These are phyloP conservation scores for Pogostemon cablin DNA, from an alignment of 257 asterid species.

Conservation along the genomic window DNA sequence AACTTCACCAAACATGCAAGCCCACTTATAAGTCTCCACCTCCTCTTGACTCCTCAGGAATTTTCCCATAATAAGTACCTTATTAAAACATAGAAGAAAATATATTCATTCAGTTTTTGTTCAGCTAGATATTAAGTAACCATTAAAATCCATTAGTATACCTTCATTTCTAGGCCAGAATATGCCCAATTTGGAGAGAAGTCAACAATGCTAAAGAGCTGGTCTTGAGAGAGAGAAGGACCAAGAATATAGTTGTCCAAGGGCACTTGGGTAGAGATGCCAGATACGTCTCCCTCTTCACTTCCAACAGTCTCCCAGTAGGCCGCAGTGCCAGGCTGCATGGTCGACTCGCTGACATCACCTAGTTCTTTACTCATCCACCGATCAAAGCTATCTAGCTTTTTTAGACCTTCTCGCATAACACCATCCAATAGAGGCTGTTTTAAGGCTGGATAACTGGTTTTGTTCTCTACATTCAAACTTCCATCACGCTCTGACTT, in stretches of 20 bases:
- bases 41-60: slow-evolving; percentile 66
- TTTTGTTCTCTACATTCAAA: slow-evolving; percentile 47
- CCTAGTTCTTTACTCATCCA: slow-evolving; percentile 97
- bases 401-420: slow-evolving; percentile 66
- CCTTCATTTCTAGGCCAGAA: slow-evolving; percentile 78
- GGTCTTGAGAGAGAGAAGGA: slow-evolving; percentile 88
- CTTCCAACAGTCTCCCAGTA: slow-evolving; percentile 80
- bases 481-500: slow-evolving; percentile 47
- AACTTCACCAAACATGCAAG: slow-evolving; percentile 94
- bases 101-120: neutral
- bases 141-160: slow-evolving; percentile 36
- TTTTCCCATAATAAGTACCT: slow-evolving; percentile 78
- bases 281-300: slow-evolving; percentile 70
- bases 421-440: slow-evolving; percentile 74
- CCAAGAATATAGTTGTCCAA: slow-evolving; percentile 64
- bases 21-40: slow-evolving; percentile 70
- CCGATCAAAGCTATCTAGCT: slow-evolving; percentile 96
- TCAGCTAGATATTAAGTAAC: slow-evolving; percentile 19
- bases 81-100: slow-evolving; percentile 27
- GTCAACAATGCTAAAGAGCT: slow-evolving; percentile 78
- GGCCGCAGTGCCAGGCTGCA: slow-evolving; percentile 60
- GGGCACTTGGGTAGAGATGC: slow-evolving; percentile 55
- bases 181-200: slow-evolving; percentile 87
- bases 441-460: slow-evolving; percentile 52
- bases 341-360: slow-evolving; percentile 73